Percentiles rank a stretch among this genome's conserved stretches.
phyloP scores from a whole-genome alignment of 176 grass and related monocot species.

The Musa troglodytarum region DNA sequence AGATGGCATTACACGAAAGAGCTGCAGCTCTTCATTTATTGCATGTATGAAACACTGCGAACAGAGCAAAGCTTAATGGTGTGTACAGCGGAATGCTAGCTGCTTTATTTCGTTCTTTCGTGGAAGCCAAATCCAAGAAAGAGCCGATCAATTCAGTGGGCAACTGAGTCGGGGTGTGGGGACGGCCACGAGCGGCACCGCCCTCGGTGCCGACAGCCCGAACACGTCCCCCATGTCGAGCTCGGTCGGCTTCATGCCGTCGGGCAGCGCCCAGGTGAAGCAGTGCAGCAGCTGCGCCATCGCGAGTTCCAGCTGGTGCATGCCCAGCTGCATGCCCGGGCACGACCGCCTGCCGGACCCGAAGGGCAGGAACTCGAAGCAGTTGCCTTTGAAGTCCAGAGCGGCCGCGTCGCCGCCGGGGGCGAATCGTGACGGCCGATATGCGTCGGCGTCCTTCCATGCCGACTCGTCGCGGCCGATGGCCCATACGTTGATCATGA shows the following conservation, averaged over 20 bases:
- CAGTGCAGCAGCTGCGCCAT: conserved; percentile 64
- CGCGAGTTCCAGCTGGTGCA: conserved; percentile 54
- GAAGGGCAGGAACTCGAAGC: conserved; percentile 86
- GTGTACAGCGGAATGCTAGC: too few species aligned
- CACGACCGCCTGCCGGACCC: conserved; percentile 74
- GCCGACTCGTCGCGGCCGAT: conserved; percentile 56
- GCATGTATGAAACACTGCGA: too few species aligned
- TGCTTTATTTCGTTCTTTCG: too few species aligned
- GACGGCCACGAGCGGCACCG: conserved; percentile 53
- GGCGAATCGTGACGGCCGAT: conserved; percentile 49
- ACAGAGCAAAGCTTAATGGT: too few species aligned
- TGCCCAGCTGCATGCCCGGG: conserved; percentile 57
- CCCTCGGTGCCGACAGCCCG: conserved; percentile 80
- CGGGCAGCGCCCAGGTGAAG: conserved; percentile 61
- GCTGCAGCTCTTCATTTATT: too few species aligned
- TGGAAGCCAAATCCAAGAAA: too few species aligned
- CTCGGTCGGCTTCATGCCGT: conserved; percentile 68
- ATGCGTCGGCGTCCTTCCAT: conserved; percentile 63
- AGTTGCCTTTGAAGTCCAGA: conserved; percentile 80
- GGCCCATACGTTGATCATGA: conserved; percentile 91
- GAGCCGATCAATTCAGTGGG: conserved; percentile 6
- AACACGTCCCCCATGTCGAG: conserved; percentile 83
- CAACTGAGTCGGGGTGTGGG: conserved; percentile 48
- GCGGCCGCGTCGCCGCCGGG: conserved; percentile 21
- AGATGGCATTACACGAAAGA: too few species aligned